Evolutionary conservation across 345 rosid species (phyloP).

Genomic region (Eutrema yunnanense): DNA sequence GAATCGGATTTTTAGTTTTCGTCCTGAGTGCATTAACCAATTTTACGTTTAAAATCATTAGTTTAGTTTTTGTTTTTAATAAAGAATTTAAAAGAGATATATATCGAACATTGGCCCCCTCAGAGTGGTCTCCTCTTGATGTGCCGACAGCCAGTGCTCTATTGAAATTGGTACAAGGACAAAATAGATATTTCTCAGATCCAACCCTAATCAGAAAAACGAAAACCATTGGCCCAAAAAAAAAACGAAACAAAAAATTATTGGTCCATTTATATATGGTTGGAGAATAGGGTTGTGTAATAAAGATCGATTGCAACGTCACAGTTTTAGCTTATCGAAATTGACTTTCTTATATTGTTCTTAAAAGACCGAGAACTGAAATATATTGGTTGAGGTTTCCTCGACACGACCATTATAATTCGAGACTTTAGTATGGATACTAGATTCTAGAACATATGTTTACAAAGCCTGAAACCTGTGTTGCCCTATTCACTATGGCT

Average conservation of each 20-base stretch:
- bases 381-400: not conserved
- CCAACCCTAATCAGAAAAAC: not conserved
- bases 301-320: slow-evolving; percentile 10
- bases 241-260: not conserved
- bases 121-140: slow-evolving; percentile 8
- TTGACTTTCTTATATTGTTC: slow-evolving; percentile 11
- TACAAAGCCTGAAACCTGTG: not conserved
- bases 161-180: not conserved
- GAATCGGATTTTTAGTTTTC: no score
- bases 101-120: not conserved
- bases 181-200: slow-evolving; percentile 13
- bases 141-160: slow-evolving; percentile 18
- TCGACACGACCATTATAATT: not conserved
- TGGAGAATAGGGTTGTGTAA: slow-evolving; percentile 16
- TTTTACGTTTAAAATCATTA: no score
- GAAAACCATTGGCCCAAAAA: slow-evolving; percentile 3
- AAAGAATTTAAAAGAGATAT: not conserved
- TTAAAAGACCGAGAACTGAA: not conserved
- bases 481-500: not conserved
- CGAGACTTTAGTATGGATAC: not conserved
- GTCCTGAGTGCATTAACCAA: no score
- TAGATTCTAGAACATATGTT: not conserved
- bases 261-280: slow-evolving; percentile 11
- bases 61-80: no score
- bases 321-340: not conserved